Percentiles rank a stretch among this genome's conserved stretches.
Evolutionary conservation across 2,329 filamentous ascomycete genomes (phyloP).

Genomic region (Xylogone sp.): DNA sequence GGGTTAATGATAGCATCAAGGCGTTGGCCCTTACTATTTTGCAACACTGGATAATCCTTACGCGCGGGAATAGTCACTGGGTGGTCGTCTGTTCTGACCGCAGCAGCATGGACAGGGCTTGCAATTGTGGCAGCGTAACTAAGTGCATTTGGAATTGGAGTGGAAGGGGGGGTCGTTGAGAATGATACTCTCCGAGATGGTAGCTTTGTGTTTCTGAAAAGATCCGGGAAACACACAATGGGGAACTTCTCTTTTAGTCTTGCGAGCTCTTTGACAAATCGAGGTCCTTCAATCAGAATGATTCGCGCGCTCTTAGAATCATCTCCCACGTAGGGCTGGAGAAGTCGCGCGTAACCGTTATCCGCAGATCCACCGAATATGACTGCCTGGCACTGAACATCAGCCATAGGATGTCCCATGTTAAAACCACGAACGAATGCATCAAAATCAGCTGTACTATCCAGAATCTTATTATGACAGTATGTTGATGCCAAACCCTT

Average conservation of each 20-base stretch:
- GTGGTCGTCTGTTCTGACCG: too few relatives aligned
- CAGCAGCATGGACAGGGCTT: not conserved
- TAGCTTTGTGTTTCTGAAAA: conserved; percentile 24
- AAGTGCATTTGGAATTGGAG: conserved; percentile 2
- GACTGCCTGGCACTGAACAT: conserved; percentile 36
- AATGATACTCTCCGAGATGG: conserved; percentile 8
- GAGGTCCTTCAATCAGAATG: conserved; percentile 34
- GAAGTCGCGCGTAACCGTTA: conserved; percentile 37
- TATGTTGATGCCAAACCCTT: conserved; percentile 33
- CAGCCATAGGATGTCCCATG: conserved; percentile 28
- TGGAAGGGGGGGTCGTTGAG: conserved; percentile 3
- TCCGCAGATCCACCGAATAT: conserved; percentile 39
- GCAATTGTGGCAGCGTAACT: conserved; percentile 5
- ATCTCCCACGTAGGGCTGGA: conserved; percentile 28
- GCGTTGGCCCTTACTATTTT: conserved; percentile 9
- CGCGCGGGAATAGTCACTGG: not conserved
- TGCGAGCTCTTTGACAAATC: conserved; percentile 33
- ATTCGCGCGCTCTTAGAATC: conserved; percentile 25
- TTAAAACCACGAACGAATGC: conserved; percentile 39
- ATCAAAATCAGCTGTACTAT: conserved; percentile 19
- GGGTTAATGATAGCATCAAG: conserved; percentile 8
- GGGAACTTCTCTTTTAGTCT: conserved; percentile 26
- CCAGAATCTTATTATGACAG: conserved; percentile 23
- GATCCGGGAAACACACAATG: conserved; percentile 18
- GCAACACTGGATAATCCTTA: too few relatives aligned